Conservation (phyloP, 1,284 basidiomycete genomes). For the Stygiomarasmius scandens region DNA sequence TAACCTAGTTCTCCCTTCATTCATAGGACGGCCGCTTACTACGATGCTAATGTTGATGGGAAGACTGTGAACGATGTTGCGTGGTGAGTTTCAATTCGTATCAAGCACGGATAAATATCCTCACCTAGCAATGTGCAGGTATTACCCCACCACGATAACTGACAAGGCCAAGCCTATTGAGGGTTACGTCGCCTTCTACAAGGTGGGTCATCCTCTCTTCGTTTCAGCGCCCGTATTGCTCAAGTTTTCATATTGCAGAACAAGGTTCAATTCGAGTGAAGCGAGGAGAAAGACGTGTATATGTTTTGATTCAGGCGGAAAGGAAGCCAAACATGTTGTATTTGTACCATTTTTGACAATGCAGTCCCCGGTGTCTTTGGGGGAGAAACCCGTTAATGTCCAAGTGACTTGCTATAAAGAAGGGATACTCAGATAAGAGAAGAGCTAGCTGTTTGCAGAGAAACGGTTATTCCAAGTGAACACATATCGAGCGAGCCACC, state of each 20-base stretch:
- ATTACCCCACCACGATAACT: constrained; percentile 53
- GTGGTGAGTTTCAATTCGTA: constrained; percentile 46
- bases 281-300: too few relatives aligned
- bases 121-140: constrained; percentile 42
- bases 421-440: too few relatives aligned
- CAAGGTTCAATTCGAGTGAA: constrained; percentile 10
- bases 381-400: too few relatives aligned
- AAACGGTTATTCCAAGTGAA: too few relatives aligned
- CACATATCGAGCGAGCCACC: too few relatives aligned
- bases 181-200: constrained; percentile 67
- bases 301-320: too few relatives aligned
- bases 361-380: too few relatives aligned
- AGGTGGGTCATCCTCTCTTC: constrained; percentile 38
- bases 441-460: too few relatives aligned
- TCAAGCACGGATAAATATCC: background rate
- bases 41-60: constrained; percentile 53
- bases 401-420: too few relatives aligned
- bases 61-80: constrained; percentile 56
- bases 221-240: background rate
- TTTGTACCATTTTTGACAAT: too few relatives aligned
- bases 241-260: background rate
- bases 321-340: too few relatives aligned
- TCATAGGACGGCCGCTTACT: constrained; percentile 62
- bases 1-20: background rate
- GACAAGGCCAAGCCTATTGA: constrained; percentile 58